Conservation (phyloP, 495 filamentous ascomycete genomes). For the Aspergillus ellipticus region DNA sequence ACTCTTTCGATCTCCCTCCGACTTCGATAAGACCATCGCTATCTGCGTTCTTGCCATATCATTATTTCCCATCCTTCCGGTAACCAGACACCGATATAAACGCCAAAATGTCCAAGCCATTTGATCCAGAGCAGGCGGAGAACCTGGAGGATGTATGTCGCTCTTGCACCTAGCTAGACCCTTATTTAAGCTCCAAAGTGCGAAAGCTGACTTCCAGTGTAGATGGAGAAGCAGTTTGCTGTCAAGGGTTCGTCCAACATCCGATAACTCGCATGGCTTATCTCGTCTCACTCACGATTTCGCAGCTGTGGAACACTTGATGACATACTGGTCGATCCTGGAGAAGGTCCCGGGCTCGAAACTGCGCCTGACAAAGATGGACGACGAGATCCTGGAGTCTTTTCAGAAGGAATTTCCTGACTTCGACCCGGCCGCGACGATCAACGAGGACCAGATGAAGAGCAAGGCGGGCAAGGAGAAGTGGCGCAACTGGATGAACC, state of each 20-base stretch:
- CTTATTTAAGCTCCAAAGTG: background rate
- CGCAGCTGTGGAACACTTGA: slow-evolving; percentile 85
- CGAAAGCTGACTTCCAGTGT: slow-evolving; percentile 23
- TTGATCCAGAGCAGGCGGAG: slow-evolving; percentile 67
- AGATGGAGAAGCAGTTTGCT: slow-evolving; percentile 99
- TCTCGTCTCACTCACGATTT: slow-evolving; percentile 15
- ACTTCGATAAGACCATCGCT: slow-evolving; percentile 2
- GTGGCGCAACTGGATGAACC: slow-evolving; percentile 93
- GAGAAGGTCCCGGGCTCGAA: slow-evolving; percentile 82
- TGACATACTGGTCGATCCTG: slow-evolving; percentile 95
- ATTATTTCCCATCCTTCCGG: background rate
- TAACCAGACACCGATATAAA: background rate
- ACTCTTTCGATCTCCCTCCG: background rate
- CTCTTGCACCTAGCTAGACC: background rate
- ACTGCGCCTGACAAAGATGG: slow-evolving; percentile 85
- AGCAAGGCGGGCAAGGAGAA: slow-evolving; percentile 91
- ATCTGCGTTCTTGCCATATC: background rate
- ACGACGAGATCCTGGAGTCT: slow-evolving; percentile 89
- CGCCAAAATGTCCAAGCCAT: slow-evolving; percentile 44
- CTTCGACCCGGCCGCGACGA: slow-evolving; percentile 72
- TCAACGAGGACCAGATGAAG: slow-evolving; percentile 96
- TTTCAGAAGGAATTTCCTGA: slow-evolving; percentile 87
- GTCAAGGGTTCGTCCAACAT: slow-evolving; percentile 71
- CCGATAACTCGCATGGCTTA: background rate
- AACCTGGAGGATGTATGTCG: slow-evolving; percentile 72